A percentile compares a stretch with the other conserved stretches of the same genome.
These are phyloP conservation scores for Zopfia rhizophila DNA, from an alignment of 2,329 filamentous ascomycete species.

Conservation along the genomic window DNA sequence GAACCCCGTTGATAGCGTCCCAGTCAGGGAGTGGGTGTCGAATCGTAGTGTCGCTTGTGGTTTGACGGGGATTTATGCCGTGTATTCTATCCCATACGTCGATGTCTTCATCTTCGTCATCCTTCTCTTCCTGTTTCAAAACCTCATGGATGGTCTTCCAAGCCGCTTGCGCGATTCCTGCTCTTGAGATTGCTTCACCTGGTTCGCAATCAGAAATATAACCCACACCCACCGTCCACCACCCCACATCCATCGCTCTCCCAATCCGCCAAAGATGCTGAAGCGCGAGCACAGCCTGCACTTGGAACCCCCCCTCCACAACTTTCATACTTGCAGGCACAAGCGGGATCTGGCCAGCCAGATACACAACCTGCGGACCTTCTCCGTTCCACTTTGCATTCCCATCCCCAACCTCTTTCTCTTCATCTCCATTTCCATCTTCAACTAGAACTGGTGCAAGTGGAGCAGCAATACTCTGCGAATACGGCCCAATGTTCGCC, in stretches of 20 bases:
- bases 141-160: conserved; percentile 55
- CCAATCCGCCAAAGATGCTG: conserved; percentile 93
- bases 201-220: conserved; percentile 64
- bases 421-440: conserved; percentile 23
- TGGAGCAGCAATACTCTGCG: conserved; percentile 78
- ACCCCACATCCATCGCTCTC: conserved; percentile 73
- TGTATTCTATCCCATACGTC: conserved; percentile 76
- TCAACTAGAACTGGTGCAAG: conserved; percentile 30
- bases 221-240: conserved; percentile 80
- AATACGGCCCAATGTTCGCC: conserved; percentile 97
- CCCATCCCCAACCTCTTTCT: too few relatives aligned
- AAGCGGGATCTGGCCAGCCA: conserved; percentile 93
- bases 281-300: conserved; percentile 76
- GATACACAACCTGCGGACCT: conserved; percentile 64
- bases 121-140: conserved; percentile 61
- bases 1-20: conserved; percentile 15
- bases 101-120: conserved; percentile 54
- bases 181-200: conserved; percentile 36
- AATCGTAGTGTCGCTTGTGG: conserved; percentile 33
- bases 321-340: conserved; percentile 81
- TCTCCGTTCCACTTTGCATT: conserved; percentile 28
- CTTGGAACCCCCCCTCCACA: conserved; percentile 53
- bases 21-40: conserved; percentile 56
- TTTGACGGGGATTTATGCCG: conserved; percentile 32
- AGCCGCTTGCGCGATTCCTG: conserved; percentile 50